A percentile compares a stretch with the other conserved stretches of the same genome.
These are phyloP conservation scores for Yamadazyma mexicana DNA, from an alignment of 1,139 yeast species.

Conservation along the genomic window DNA sequence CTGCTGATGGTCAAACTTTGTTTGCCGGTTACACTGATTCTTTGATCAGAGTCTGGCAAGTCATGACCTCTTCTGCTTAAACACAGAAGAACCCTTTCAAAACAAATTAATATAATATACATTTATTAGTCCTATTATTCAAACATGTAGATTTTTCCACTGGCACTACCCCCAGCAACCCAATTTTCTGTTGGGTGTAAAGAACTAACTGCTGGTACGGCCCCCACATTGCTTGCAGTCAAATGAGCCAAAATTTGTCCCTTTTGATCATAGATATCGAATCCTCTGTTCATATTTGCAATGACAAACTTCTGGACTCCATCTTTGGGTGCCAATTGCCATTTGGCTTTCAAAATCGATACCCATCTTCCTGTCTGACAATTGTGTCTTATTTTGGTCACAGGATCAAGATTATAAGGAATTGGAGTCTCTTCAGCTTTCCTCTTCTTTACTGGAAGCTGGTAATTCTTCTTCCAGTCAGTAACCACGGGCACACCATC, in stretches of 20 bases:
- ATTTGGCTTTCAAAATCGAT: slow-evolving; percentile 79
- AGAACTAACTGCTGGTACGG: slow-evolving; percentile 86
- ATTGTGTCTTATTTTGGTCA: slow-evolving; percentile 70
- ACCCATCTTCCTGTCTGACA: slow-evolving; percentile 98
- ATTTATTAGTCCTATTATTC: slow-evolving; percentile 19
- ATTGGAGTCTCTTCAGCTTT: slow-evolving; percentile 18
- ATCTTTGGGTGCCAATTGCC: slow-evolving; percentile 74
- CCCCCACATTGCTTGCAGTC: slow-evolving; percentile 59
- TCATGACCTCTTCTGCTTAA: slow-evolving; percentile 83
- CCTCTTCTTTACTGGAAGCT: slow-evolving; percentile 15
- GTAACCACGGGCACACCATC: slow-evolving; percentile 21
- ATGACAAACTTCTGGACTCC: slow-evolving; percentile 81
- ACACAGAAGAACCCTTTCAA: neutral
- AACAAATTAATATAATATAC: slow-evolving; percentile 1
- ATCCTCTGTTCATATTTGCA: slow-evolving; percentile 87
- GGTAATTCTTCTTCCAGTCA: slow-evolving; percentile 27
- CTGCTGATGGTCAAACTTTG: slow-evolving; percentile 99
- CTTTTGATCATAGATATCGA: slow-evolving; percentile 74
- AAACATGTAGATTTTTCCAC: slow-evolving; percentile 82
- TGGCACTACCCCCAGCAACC: slow-evolving; percentile 92
- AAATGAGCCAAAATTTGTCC: slow-evolving; percentile 81
- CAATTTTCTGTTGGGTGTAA: slow-evolving; percentile 87
- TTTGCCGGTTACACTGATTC: slow-evolving; percentile 99
- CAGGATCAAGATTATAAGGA: slow-evolving; percentile 48
- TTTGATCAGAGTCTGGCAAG: slow-evolving; percentile 99